Conservation (phyloP, 1,284 basidiomycete species). For the Gomphus sp. region DNA sequence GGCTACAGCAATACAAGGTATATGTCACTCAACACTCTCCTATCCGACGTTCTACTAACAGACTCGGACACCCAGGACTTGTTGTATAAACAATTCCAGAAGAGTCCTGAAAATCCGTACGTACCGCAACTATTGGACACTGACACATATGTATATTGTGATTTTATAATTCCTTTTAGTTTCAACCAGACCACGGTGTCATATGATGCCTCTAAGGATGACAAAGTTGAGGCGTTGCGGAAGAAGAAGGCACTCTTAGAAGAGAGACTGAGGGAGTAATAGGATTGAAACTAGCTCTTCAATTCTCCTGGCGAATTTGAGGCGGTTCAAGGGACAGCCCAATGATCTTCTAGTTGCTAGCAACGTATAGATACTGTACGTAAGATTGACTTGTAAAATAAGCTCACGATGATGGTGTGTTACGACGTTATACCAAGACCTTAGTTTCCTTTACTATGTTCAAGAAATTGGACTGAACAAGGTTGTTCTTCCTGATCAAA, state of each 20-base stretch:
- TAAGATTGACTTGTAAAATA: neutral
- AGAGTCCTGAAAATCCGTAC: slow-evolving; percentile 83
- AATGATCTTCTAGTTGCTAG: neutral
- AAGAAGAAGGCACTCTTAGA: slow-evolving; percentile 42
- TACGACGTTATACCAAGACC: too few relatives aligned
- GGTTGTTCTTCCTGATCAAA: too few relatives aligned
- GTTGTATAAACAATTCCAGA: slow-evolving; percentile 78
- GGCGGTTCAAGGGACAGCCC: neutral
- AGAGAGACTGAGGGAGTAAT: slow-evolving; percentile 32
- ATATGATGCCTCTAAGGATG: slow-evolving; percentile 79
- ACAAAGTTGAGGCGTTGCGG: slow-evolving; percentile 65
- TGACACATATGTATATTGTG: neutral
- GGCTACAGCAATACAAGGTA: slow-evolving; percentile 79
- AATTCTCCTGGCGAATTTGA: neutral
- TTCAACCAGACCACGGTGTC: slow-evolving; percentile 75
- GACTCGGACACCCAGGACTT: slow-evolving; percentile 40
- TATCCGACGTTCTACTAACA: neutral
- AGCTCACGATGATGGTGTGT: too few relatives aligned
- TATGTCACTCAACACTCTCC: slow-evolving; percentile 11
- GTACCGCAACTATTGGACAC: slow-evolving; percentile 19
- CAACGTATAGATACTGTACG: neutral
- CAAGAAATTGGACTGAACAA: too few relatives aligned
- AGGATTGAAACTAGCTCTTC: neutral
- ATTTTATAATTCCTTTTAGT: slow-evolving; percentile 27
- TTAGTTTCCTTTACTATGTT: too few relatives aligned